These are phyloP conservation scores for Venustampulla echinocandica DNA, from an alignment of 495 filamentous ascomycete species.

Conservation along the genomic window DNA sequence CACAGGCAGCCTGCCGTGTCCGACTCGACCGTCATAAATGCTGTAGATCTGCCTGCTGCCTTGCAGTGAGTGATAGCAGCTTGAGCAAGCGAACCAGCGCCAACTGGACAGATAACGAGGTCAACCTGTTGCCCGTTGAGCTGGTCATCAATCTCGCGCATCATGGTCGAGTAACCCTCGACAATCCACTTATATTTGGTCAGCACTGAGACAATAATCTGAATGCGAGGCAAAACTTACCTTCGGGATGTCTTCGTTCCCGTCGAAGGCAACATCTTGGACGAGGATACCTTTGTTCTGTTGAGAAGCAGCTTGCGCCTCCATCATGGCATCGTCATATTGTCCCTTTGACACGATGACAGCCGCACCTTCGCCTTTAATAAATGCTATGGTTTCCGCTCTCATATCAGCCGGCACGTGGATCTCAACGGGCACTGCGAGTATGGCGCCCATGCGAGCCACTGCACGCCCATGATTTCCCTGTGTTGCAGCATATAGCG, in stretches of 20 bases:
- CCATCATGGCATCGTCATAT: constrained; percentile 52
- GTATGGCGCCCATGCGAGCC: constrained; percentile 50
- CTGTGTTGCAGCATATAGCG: constrained; percentile 50
- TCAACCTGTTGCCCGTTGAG: constrained; percentile 42
- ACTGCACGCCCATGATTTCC: constrained; percentile 69
- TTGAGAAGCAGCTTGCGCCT: constrained; percentile 31
- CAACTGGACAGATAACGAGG: constrained; percentile 43
- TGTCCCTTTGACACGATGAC: constrained; percentile 43
- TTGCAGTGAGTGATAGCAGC: constrained; percentile 47
- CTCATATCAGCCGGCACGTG: constrained; percentile 50
- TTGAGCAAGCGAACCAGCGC: constrained; percentile 51
- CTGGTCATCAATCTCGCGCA: constrained; percentile 53
- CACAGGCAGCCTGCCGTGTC: constrained; percentile 47
- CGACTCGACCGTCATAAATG: constrained; percentile 46
- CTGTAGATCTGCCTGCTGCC: constrained; percentile 22
- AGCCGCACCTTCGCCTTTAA: constrained; percentile 47
- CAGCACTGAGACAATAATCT: no score
- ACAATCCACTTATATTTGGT: constrained; percentile 72
- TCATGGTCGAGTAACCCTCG: constrained; percentile 63
- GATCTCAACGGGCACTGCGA: constrained; percentile 40
- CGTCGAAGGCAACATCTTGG: constrained; percentile 54
- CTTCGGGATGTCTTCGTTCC: constrained; percentile 50
- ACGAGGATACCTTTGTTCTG: constrained; percentile 42
- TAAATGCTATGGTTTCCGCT: constrained; percentile 39
- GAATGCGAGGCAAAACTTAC: constrained; percentile 28